phyloP scores from a whole-genome alignment of 2,329 filamentous ascomycete species.

The Aspergillus latus region DNA sequence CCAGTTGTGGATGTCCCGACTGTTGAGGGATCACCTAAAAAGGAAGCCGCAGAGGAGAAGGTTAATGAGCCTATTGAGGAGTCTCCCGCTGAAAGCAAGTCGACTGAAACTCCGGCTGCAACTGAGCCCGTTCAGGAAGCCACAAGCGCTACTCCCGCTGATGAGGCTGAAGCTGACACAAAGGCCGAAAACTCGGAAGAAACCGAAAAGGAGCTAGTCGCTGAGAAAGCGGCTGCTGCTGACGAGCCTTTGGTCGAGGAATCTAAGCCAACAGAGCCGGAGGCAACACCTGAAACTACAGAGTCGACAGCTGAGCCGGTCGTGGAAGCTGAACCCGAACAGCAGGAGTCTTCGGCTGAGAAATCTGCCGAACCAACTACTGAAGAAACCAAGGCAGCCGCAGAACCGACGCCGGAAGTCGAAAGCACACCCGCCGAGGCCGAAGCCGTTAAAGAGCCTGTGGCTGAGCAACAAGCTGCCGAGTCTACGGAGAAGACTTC shows the following conservation, averaged over 20 bases:
- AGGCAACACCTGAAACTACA: neutral
- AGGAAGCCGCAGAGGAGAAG: neutral
- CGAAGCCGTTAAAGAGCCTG: neutral
- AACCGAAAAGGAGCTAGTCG: neutral
- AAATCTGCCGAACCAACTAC: neutral
- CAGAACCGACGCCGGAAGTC: neutral
- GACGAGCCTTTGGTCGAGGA: neutral
- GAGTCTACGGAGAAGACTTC: neutral
- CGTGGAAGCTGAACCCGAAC: neutral
- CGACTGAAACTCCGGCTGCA: neutral
- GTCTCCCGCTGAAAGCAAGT: neutral
- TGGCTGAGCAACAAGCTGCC: neutral
- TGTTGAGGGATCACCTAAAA: slow-evolving; percentile 1
- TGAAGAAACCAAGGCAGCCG: neutral
- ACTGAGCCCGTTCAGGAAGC: slow-evolving; percentile 1
- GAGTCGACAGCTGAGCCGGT: neutral
- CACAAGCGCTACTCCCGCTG: neutral
- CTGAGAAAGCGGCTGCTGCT: neutral
- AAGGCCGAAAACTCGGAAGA: slow-evolving; percentile 5
- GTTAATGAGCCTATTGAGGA: slow-evolving; percentile 6
- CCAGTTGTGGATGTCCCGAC: slow-evolving; percentile 1
- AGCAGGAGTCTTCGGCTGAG: neutral
- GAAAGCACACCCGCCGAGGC: neutral
- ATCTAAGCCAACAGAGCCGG: neutral
- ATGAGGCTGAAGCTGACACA: neutral